Percentiles rank a stretch among this genome's conserved stretches.
phyloP scores from a whole-genome alignment of 495 filamentous ascomycete species.

The Sphaerosporella brunnea region DNA sequence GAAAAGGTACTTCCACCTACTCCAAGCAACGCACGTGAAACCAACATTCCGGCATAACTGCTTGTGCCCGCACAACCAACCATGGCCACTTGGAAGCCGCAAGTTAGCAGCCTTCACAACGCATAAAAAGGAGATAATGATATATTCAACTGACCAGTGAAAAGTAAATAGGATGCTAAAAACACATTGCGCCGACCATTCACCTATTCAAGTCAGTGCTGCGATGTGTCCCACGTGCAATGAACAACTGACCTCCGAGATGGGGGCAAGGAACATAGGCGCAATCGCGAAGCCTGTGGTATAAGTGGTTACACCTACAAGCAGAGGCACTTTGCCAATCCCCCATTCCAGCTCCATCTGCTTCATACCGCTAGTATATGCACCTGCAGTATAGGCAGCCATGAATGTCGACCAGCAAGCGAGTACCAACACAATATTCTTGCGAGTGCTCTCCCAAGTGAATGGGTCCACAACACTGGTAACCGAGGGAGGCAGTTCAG shows the following conservation, averaged over 20 bases:
- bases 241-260: constrained; percentile 52
- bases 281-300: constrained; percentile 67
- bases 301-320: constrained; percentile 69
- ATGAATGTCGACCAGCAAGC: constrained; percentile 58
- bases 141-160: constrained; percentile 1
- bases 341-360: constrained; percentile 47
- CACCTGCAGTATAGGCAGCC: constrained; percentile 66
- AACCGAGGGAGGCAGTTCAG: constrained; percentile 12
- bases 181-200: constrained; percentile 68
- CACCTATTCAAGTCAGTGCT: neutral
- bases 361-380: constrained; percentile 49
- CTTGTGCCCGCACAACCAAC: constrained; percentile 59
- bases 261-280: constrained; percentile 79
- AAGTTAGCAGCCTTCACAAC: constrained; percentile 26
- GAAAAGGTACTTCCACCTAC: constrained; percentile 64
- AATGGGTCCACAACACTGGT: constrained; percentile 1
- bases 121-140: constrained; percentile 29
- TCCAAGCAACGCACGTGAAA: constrained; percentile 61
- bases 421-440: constrained; percentile 41
- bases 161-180: constrained; percentile 51
- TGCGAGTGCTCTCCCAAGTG: neutral
- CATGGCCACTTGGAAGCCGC: constrained; percentile 34
- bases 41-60: constrained; percentile 52
- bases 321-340: constrained; percentile 44
- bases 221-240: constrained; percentile 5